phyloP scores from a whole-genome alignment of 371 early-diverging fungal genomes.

The Mortierella sp. region DNA sequence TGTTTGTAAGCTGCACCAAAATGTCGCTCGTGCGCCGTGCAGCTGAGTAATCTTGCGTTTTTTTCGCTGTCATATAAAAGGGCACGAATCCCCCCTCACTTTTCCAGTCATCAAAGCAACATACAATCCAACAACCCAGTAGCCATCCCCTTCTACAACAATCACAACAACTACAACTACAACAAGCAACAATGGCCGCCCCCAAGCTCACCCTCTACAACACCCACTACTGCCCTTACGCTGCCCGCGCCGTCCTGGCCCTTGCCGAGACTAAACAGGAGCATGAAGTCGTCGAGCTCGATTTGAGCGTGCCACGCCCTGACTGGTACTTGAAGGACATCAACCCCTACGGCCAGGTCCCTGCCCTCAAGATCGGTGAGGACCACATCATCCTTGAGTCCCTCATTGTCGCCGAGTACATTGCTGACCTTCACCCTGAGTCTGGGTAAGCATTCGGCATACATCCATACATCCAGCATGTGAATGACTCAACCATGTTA shows the following conservation, averaged over 20 bases:
- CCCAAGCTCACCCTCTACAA: constrained; percentile 64
- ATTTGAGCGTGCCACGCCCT: constrained; percentile 54
- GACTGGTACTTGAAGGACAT: constrained; percentile 60
- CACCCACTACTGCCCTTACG: constrained; percentile 70
- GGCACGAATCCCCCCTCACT: not conserved
- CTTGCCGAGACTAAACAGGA: constrained; percentile 65
- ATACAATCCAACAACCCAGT: not conserved
- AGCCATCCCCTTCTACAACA: not conserved
- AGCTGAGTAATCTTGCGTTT: constrained; percentile 3
- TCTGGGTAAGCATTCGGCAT: constrained; percentile 57
- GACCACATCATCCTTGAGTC: constrained; percentile 64
- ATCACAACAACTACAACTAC: not conserved
- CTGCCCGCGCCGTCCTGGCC: constrained; percentile 73
- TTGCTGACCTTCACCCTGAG: constrained; percentile 64
- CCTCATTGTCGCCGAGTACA: constrained; percentile 65
- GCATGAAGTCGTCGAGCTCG: constrained; percentile 67
- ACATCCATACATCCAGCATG: not conserved
- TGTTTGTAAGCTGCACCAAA: not conserved
- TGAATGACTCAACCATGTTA: not conserved
- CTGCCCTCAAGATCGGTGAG: constrained; percentile 60
- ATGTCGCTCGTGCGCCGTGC: not conserved
- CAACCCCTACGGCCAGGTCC: constrained; percentile 68
- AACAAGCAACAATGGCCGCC: constrained; percentile 7
- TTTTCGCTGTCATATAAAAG: not conserved
- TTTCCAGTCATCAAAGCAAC: not conserved